These are phyloP conservation scores for Dendryphion nanum DNA, from an alignment of 2,329 filamentous ascomycete species.

Conservation along the genomic window DNA sequence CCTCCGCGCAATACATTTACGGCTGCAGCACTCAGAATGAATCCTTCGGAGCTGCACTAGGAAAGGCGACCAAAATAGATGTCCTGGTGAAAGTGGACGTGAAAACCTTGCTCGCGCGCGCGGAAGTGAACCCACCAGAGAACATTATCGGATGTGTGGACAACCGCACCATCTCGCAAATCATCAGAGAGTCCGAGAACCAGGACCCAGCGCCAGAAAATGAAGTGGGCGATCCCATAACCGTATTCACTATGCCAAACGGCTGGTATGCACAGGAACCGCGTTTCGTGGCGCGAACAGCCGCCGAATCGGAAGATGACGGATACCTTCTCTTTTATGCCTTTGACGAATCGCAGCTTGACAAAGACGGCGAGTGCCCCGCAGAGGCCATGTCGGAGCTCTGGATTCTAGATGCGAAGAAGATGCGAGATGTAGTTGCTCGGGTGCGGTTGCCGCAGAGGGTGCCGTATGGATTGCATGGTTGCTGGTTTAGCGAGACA, in stretches of 20 bases:
- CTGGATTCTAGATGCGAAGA: constrained; percentile 65
- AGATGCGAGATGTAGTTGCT: constrained; percentile 61
- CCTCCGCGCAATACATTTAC: constrained; percentile 60
- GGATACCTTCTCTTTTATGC: constrained; percentile 68
- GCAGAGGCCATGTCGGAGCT: constrained; percentile 54
- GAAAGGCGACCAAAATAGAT: constrained; percentile 66
- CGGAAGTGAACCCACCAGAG: constrained; percentile 46
- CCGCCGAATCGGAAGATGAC: constrained; percentile 56
- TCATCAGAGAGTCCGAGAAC: constrained; percentile 43
- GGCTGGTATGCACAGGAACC: constrained; percentile 67
- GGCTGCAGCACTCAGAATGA: constrained; percentile 62
- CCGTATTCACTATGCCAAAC: constrained; percentile 60
- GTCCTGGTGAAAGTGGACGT: constrained; percentile 63
- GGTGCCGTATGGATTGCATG: constrained; percentile 66
- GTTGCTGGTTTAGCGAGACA: constrained; percentile 39
- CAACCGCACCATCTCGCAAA: constrained; percentile 51
- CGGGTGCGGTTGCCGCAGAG: constrained; percentile 61
- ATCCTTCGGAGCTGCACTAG: constrained; percentile 60
- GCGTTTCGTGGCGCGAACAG: constrained; percentile 55
- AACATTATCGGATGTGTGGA: constrained; percentile 64
- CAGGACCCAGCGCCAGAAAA: too few relatives aligned
- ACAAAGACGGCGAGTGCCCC: constrained; percentile 49
- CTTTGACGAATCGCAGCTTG: constrained; percentile 66
- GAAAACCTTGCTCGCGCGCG: constrained; percentile 52
- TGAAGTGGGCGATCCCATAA: constrained; percentile 64